Conservation (phyloP, 371 early-diverging fungal genomes). For the Syncephalastrum contaminatum region DNA sequence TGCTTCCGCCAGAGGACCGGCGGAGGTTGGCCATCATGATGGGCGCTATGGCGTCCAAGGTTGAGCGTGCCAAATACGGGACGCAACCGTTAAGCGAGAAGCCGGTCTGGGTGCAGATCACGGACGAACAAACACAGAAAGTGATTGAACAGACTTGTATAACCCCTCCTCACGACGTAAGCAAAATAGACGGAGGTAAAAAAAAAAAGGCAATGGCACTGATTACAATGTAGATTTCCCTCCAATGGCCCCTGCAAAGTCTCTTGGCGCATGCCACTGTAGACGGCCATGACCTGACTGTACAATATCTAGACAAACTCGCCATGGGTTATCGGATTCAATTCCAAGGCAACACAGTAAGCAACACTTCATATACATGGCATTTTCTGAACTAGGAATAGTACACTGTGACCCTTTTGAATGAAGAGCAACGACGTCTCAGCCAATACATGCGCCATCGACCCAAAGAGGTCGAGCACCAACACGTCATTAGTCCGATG, state of each 20-base stretch:
- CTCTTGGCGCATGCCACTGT: constrained; percentile 66
- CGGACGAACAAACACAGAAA: constrained; percentile 39
- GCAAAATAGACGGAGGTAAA: constrained; percentile 8
- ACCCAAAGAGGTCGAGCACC: constrained; percentile 69
- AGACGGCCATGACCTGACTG: constrained; percentile 41
- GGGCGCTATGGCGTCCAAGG: constrained; percentile 69
- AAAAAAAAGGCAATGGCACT: constrained; percentile 10
- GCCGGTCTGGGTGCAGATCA: constrained; percentile 62
- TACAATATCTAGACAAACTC: constrained; percentile 80
- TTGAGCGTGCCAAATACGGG: constrained; percentile 54
- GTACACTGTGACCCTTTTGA: constrained; percentile 72
- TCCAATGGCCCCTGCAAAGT: constrained; percentile 74
- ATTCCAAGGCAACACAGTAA: constrained; percentile 81
- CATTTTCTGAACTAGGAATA: constrained; percentile 10
- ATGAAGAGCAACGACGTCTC: constrained; percentile 61
- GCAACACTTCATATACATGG: constrained; percentile 1
- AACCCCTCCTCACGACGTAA: constrained; percentile 14
- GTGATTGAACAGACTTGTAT: constrained; percentile 22
- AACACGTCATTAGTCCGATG: constrained; percentile 87
- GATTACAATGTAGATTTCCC: constrained; percentile 41
- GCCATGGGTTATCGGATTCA: constrained; percentile 81
- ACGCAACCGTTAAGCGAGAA: constrained; percentile 11
- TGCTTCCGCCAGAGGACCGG: constrained; percentile 43
- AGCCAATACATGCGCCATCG: constrained; percentile 75
- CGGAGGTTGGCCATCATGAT: constrained; percentile 65